Evolutionary conservation across 1,139 yeast genomes (phyloP), one percentile per base, ranked within the genome.

Genomic region (Sugiyamaella xylanicola): DNA sequence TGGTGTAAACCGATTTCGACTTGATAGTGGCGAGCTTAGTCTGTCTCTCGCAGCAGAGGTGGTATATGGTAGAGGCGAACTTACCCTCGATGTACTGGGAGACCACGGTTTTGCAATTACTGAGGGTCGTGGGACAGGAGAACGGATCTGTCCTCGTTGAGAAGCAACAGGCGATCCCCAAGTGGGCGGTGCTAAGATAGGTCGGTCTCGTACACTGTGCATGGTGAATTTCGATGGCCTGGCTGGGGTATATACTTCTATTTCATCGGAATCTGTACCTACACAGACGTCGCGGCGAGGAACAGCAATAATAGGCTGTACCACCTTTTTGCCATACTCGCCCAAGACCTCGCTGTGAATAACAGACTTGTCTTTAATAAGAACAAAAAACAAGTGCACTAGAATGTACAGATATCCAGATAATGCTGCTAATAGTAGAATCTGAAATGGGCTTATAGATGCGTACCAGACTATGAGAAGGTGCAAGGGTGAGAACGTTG

Each of bases 321-420:
- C 87, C 60, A 78, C 82, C 66, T 86, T 86, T 43, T 77, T 72
- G 61, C 85, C 81, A 64, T 84, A 84, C 64, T 87, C 95, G 36
- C 77, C 78, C 58, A 84, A 75, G 64, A 83, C 81, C 63, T 86
- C 90, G 59, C 79, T 82, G 60, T 79, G 80, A 5, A 87, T 66
- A 11, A 85, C 74, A 54, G 81, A 82, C 60, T 83, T 85, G 68
- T 87, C 93, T 52, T 77, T 74, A 16, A 83, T 59, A 55, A 82
- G 73, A 2, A 72, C 73, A 35, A 79, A 71, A 64, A 82, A 87
- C 49, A 76, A 72, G 42, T 70, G 66, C 13, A 73, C 65, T n/a
- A 83, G 65, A 5, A 79, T 63, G 46, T 73, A 69, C 59, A 80
- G 74, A 15, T 77, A 67, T 1, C 75, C 70, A 4, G 74, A 62